Base-by-base conservation (phyloP, 345 rosid genomes). In the Moringa oleifera region DNA sequence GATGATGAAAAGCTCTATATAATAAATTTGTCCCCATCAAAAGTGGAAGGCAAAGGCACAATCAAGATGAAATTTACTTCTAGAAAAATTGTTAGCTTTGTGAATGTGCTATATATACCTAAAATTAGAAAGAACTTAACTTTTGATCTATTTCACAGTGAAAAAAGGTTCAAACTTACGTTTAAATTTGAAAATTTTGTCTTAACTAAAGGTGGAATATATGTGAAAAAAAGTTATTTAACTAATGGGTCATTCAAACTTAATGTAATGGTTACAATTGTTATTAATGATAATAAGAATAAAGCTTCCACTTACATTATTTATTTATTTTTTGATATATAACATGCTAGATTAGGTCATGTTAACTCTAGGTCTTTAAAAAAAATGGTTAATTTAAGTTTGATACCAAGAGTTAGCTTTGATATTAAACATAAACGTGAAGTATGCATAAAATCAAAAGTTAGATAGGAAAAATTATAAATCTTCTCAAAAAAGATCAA, bases 401-500 rank as follows among this genome's bases (percentile, higher is more conserved):
- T n/a, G n/a, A n/a, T n/a, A n/a, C n/a, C n/a, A n/a, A n/a, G n/a
- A n/a, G n/a, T n/a, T n/a, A n/a, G n/a, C n/a, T n/a, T n/a, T 61
- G 55, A 21, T 55, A 61, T 47, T 1, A n/a, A n/a, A n/a, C n/a
- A n/a, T n/a, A n/a, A n/a, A n/a, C n/a, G n/a, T n/a, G n/a, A n/a
- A n/a, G n/a, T 61, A 17, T 61, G 54, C 25, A 22, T 11, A 2
- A 31, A 47, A 47, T n/a, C 56, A 11, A 61, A 61, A 51, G 18
- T 61, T 55, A 23, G 18, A 22, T 47, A 61, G 55, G 50, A 49
- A 20, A 16, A 33, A 45, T 61, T 61, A 23, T 17, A 18, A 23
- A 61, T 0, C 17, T 54, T 61, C 23, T n/a, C n/a, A n/a, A n/a
- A 33, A 23, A 17, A 50, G 56, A 8, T n/a, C 25, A 8, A 16